Base-by-base conservation (phyloP, 257 asterid species). In the Thymus quinquecostatus region DNA sequence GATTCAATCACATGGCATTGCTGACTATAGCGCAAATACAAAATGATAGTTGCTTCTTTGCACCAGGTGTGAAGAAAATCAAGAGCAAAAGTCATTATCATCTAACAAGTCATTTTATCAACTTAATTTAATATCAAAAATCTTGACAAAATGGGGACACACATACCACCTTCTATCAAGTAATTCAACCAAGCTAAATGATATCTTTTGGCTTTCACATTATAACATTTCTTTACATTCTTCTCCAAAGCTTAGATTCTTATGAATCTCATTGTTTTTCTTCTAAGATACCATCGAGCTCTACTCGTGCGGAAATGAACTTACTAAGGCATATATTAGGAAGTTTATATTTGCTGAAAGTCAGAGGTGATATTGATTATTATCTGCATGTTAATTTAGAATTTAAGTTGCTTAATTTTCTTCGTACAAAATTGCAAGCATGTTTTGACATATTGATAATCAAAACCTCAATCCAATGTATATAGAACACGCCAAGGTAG, bases 221-320 rank as follows among this genome's bases (percentile, higher is more conserved):
- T 12, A 49, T 36, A 28, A 62, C 8, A 55, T 57, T 36, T 74
- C 59, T 40, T 47, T 21, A 21, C 53, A 66, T 34, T 74, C 69
- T 49, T 58, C 74, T 58, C 49, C 36, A 66, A 4, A 47, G 49
- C 68, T 51, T 43, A 53, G 29, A 53, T 63, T 63, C 58, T 29
- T 5, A 12, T n/a, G 41, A 51, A 2, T 45, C 47, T 45, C 14
- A 13, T 44, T 10, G 14, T 32, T 50, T 32, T 64, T 32, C 38
- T 34, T 28, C 38, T 53, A 6, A 7, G 10, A 8, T 28, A 21
- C 47, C 51, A 47, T 56, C 60, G 30, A 13, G 41, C 68, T 70
- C 40, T 40, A 33, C n/a, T 45, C 53, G 36, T 44, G 14, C 32
- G 53, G 60, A 44, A 43, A 33, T 57, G 54, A 21, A 55, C 43